Evolutionary conservation across 2,329 filamentous ascomycete species (phyloP).

Genomic region (Salinomyces thailandicus): DNA sequence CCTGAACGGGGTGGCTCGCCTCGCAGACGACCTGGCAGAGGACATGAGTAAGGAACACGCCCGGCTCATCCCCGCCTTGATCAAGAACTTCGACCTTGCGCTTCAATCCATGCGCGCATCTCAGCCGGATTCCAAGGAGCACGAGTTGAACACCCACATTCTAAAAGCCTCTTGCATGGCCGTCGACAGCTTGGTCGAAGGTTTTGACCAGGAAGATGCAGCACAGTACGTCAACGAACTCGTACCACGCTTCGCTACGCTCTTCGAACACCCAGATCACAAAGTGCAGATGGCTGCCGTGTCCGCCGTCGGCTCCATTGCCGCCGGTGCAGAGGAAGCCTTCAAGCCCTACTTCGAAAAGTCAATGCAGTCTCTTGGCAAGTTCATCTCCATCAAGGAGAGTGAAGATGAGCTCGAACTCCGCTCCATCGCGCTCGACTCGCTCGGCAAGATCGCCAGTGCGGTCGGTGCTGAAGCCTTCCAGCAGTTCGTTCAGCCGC

Average conservation of each 20-base stretch:
- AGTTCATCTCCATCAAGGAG: slow-evolving; percentile 76
- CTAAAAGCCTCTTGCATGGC: slow-evolving; percentile 84
- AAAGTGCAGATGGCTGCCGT: slow-evolving; percentile 85
- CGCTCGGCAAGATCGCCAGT: slow-evolving; percentile 82
- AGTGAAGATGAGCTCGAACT: slow-evolving; percentile 83
- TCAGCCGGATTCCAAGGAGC: slow-evolving; percentile 34
- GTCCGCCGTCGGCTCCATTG: slow-evolving; percentile 82
- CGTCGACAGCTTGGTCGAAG: slow-evolving; percentile 82
- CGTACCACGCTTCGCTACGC: slow-evolving; percentile 70
- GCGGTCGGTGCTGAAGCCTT: slow-evolving; percentile 80
- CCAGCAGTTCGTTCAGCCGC: slow-evolving; percentile 77
- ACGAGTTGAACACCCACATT: slow-evolving; percentile 70
- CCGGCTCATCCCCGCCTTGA: slow-evolving; percentile 68
- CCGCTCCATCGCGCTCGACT: slow-evolving; percentile 79
- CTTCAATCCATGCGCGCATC: slow-evolving; percentile 52
- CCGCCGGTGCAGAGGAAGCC: slow-evolving; percentile 66
- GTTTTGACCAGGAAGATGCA: slow-evolving; percentile 70
- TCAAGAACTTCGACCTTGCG: slow-evolving; percentile 81
- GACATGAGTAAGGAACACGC: slow-evolving; percentile 80
- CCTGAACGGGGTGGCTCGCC: slow-evolving; percentile 73
- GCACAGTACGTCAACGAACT: slow-evolving; percentile 71
- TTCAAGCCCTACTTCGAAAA: slow-evolving; percentile 89
- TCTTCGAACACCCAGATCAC: slow-evolving; percentile 74
- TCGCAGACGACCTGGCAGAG: slow-evolving; percentile 88
- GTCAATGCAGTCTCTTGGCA: slow-evolving; percentile 80